These are phyloP conservation scores for Cryptosporidium tyzzeri DNA, from an alignment of 169 alveolate genomes.

Conservation along the genomic window DNA sequence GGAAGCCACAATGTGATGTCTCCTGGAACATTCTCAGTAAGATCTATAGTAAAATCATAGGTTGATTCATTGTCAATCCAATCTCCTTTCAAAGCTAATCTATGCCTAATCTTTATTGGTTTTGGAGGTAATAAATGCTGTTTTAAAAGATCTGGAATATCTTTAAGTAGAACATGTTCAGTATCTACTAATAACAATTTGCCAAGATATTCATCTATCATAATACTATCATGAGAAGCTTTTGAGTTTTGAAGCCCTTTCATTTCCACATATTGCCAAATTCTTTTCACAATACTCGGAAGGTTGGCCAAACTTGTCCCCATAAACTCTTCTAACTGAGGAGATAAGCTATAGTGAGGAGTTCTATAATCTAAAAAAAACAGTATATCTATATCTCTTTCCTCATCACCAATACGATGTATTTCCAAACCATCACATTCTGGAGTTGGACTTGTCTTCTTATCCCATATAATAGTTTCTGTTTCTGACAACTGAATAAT, in stretches of 20 bases:
- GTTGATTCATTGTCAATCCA: conserved; percentile 75
- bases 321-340: conserved; percentile 64
- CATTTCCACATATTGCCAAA: conserved; percentile 77
- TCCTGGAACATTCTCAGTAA: conserved; percentile 69
- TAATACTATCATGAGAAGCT: conserved; percentile 34
- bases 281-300: conserved; percentile 72
- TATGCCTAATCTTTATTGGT: conserved; percentile 52
- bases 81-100: conserved; percentile 51
- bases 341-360: conserved; percentile 76
- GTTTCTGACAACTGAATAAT: conserved; percentile 69
- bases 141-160: conserved; percentile 53
- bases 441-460: conserved; percentile 71
- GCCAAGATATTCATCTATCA: conserved; percentile 19
- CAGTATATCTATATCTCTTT: conserved; percentile 69
- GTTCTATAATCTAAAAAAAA: conserved; percentile 76
- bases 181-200: conserved; percentile 9
- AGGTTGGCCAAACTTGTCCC: conserved; percentile 73
- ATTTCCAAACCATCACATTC: conserved; percentile 80
- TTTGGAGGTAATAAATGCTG: conserved; percentile 57
- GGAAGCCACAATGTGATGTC: conserved; percentile 70
- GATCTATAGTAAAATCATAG: conserved; percentile 67
- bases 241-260: conserved; percentile 77
- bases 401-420: conserved; percentile 76
- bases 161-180: conserved; percentile 34
- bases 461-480: conserved; percentile 78